Percentiles rank a stretch among this genome's conserved stretches.
These are phyloP conservation scores for Vigna reflexopilosa DNA, from an alignment of 306 rosid genomes.

Conservation along the genomic window DNA sequence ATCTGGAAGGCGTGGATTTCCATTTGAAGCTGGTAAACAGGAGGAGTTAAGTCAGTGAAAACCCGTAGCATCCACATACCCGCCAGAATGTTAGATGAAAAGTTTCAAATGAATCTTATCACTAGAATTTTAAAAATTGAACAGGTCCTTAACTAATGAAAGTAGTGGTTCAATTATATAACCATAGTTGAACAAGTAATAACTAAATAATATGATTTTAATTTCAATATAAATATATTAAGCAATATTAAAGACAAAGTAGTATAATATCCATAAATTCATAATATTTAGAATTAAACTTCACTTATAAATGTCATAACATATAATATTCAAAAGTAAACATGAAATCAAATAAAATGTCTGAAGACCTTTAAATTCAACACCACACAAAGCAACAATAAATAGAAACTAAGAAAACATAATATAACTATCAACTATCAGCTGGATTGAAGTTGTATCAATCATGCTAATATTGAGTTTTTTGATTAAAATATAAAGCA, in stretches of 20 bases:
- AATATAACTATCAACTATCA: background rate
- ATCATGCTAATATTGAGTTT: background rate
- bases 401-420: too few species aligned
- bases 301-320: too few species aligned
- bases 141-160: background rate
- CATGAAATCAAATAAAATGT: too few species aligned
- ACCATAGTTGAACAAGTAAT: background rate
- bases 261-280: background rate
- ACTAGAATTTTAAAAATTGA: background rate
- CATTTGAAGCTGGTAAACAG: conserved; percentile 91
- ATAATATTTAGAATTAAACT: background rate
- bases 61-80: conserved; percentile 28
- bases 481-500: background rate
- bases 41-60: conserved; percentile 37
- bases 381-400: too few species aligned
- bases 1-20: conserved; percentile 98
- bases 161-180: background rate
- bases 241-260: background rate
- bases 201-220: background rate
- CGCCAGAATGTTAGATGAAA: conserved; percentile 24
- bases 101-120: conserved; percentile 5
- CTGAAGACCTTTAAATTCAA: too few species aligned
- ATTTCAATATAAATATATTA: background rate
- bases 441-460: background rate
- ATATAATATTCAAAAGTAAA: too few species aligned